Evolutionary conservation across 139 green algal species (phyloP), one percentile per base, ranked within the genome.

Genomic region (Mesostigma viride): DNA sequence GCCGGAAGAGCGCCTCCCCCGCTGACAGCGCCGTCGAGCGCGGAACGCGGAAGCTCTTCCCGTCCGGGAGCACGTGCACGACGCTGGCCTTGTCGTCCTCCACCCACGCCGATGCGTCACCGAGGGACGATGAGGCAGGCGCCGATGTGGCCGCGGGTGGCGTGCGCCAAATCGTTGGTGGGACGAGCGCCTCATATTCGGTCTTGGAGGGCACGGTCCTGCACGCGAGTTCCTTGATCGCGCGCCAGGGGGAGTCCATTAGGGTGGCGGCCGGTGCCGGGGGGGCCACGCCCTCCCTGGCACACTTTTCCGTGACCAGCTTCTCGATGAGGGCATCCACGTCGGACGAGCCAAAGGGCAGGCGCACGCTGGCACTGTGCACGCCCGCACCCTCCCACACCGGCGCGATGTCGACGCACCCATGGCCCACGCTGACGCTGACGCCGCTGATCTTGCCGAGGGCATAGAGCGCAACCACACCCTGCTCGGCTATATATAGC

Each of bases 351-450:
- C 82, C 83, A 31, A 81, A 84, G 14, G 67, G 62, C 58, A 95
- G 65, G 0, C 82, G 76, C 24, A 61, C 61, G 0, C 70, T 76
- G 22, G 36, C 70, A 2, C 77, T 71, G 0, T 67, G 40, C 30
- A 86, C 68, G 24, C 87, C 57, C 58, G 80, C 68, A 20, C 90
- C 90, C 1, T 96, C 90, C 22, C 72, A 53, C 17, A 96, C 86
- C 5, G 83, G 69, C 3, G 81, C 71, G 1, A 96, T 69, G 40
- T 95, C 87, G 24, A 64, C 63, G 26, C 69, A 68, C 31, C 81
- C 80, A 36, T 89, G 76, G 1, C 89, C 89, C 1, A 95, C 59
- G 79, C 97, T 91, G 0, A 96, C 67, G 0, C 88, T 82, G 3
- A 72, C 78, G 33, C 90, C 90, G 6, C 74, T 84, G 22, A 84